Base-by-base conservation (phyloP, 2,329 filamentous ascomycete genomes). In the Ascochyta rabiei region DNA sequence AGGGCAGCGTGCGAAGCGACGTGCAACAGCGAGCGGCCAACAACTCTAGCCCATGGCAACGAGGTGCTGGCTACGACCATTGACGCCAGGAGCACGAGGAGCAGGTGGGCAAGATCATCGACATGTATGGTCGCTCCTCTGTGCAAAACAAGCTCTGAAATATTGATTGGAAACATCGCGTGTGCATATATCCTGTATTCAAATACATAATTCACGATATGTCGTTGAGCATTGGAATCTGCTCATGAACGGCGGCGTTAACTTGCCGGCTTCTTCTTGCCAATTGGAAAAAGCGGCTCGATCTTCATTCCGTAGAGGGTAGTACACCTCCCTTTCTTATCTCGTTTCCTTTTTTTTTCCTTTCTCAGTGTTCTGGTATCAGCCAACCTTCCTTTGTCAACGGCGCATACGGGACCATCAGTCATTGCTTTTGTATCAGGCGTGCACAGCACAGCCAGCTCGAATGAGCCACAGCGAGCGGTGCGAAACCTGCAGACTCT, bases 21-120 rank as follows among this genome's bases (percentile, higher is more conserved):
- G 53, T 53, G 34, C 58, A 69, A n/a, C 72, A 75, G 64, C 73
- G 81, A 57, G 65, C 76, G 59, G 78, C 81, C 61, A 82, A 84
- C 67, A 85, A 80, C 67, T 72, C 81, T 33, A 86, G 83, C 74
- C 84, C 85, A 48, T 88, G 85, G 85, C 85, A 88, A 74, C 76
- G 85, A 69, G 85, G 85, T 38, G 85, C 85, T 28, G 85, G 85
- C 39, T 88, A 87, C 64, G 85, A 87, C 56, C 81, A 83, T 70
- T 83, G 76, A 76, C 69, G 70, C 67, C 66, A 74, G 63, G 72
- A 70, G 66, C 72, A 75, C 58, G 70, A 72, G 67, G 64, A 67
- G 62, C 66, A 68, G 51, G 66, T 68, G 60, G 64, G 63, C 47
- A 66, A 68, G 61, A 75, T 73, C 50, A 74, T 73, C 55, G 71